Evolutionary conservation across 805 yeast genomes (phyloP), one percentile per base, ranked within the genome.

Genomic region (Teunomyces cretensis): DNA sequence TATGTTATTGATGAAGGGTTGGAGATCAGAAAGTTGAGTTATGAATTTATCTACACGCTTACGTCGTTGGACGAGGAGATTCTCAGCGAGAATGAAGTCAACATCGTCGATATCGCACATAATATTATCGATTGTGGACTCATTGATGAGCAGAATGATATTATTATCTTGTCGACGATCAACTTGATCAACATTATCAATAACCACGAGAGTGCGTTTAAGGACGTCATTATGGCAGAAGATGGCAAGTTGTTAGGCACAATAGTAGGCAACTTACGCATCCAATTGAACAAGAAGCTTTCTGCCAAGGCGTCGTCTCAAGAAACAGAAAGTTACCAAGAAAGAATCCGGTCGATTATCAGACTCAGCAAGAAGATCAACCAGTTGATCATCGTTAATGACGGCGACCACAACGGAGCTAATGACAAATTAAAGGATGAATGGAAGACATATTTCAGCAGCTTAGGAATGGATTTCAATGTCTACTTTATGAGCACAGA

Each of bases 1-100:
- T 91, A 87, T 58, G 81, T 82, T 49, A 78, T 87, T 32, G 96
- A 88, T 55, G 84, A 83, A 52, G 94, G 90, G 0, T 69, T 86
- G 32, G 88, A 82, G 47, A 78, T 81, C 47, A 74, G 96, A 43
- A 86, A 86, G 57, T 76, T 85, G 31, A 73, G 86, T 6, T 86
- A 83, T 60, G 96, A 88, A 56, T 65, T 83, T 16, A 65, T 88
- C 24, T 84, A 81, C 59, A 75, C 87, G 7, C 60, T 85, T 3
- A 59, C 67, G 9, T 59, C 62, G 4, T 35, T 46, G 50, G 17
- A 60, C 6, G 12, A 15, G 3, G 24, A 53, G 2, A 53, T 48
- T 13, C 43, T 57, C 12, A 54, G 48, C 9, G 54, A 50, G 9
- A 51, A 58, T 19, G 42, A 49, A 1, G 59, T 69, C 31, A 55